Conservation (phyloP, 305 asterid genomes). For the Rubia tinctorum region DNA sequence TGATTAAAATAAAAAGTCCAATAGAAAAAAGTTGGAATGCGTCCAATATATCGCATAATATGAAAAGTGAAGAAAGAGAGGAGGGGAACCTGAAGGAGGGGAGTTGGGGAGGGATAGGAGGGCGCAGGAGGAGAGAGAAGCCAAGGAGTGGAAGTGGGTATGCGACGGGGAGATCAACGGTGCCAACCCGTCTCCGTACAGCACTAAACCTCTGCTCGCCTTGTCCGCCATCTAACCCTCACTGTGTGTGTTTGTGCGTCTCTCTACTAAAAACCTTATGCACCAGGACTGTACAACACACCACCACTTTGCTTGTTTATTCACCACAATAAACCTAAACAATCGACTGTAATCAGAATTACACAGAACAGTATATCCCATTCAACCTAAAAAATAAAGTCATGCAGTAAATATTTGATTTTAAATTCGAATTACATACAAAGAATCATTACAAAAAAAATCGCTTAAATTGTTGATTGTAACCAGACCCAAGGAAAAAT, state of each 20-base stretch:
- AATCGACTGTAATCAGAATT: not conserved
- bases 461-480: not conserved
- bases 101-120: conserved; percentile 68
- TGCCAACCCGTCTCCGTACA: conserved; percentile 82
- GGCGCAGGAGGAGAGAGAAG: conserved; percentile 67
- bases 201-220: conserved; percentile 77
- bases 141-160: conserved; percentile 63
- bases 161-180: conserved; percentile 53
- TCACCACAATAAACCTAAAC: not conserved
- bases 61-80: not conserved
- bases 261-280: not conserved
- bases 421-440: no score
- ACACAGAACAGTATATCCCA: not conserved
- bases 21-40: no score
- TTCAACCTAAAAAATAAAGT: not conserved
- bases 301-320: not conserved
- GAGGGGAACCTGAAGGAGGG: conserved; percentile 55
- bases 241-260: not conserved
- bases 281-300: not conserved
- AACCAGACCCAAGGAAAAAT: not conserved
- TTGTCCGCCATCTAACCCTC: conserved; percentile 67
- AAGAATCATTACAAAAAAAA: no score
- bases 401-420: not conserved
- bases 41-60: no score
- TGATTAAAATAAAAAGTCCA: no score